Base-by-base conservation (phyloP, 2,329 filamentous ascomycete genomes). In the Aspergillus sp. region DNA sequence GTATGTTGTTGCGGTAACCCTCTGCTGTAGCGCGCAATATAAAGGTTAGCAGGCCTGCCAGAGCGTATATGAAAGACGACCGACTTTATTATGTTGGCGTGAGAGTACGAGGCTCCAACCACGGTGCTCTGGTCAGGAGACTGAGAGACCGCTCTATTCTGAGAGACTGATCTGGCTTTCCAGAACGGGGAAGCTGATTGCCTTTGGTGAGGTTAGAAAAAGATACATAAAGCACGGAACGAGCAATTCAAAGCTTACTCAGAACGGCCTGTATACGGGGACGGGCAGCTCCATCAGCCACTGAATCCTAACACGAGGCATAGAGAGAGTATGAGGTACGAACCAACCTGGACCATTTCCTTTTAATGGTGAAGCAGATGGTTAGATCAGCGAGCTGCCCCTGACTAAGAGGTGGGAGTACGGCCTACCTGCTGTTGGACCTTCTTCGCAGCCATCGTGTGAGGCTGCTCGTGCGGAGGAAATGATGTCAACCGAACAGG, bases 301-400 rank as follows among this genome's bases (percentile, higher is more conserved):
- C 63, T 62, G 54, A 41, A 62, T 53, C 55, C 52, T 53, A 55
- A 54, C 41, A 53, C 50, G 49, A 57, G 57, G 65, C 19, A 59
- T 31, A 45, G 30, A 54, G 57, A 62, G 65, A 53, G 60, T 61
- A 63, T 67, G 73, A 73, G 69, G 72, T 72, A 90, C 89, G 85
- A 89, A 98, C 95, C 94, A 84, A 99, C 93, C 90, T 99, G 94
- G 71, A 97, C 92, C 95, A 99, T 99, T 85, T 99, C 95, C 92
- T 98, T 54, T 53, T 41, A 11, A 38, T 17, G 23, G 9, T 6
- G 34, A 41, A 41, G 31, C 7, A 38, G 31, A 47, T 19, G 5
- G 57, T 51, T 54, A 30, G 11, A 59, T 71, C 41, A 69, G 66
- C 52, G 5, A 41, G 13, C 11, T 41, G 34, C 34, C 34, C 17